These are phyloP conservation scores for Cenchrus americanus DNA, from an alignment of 176 grass and related monocot genomes.

Conservation along the genomic window DNA sequence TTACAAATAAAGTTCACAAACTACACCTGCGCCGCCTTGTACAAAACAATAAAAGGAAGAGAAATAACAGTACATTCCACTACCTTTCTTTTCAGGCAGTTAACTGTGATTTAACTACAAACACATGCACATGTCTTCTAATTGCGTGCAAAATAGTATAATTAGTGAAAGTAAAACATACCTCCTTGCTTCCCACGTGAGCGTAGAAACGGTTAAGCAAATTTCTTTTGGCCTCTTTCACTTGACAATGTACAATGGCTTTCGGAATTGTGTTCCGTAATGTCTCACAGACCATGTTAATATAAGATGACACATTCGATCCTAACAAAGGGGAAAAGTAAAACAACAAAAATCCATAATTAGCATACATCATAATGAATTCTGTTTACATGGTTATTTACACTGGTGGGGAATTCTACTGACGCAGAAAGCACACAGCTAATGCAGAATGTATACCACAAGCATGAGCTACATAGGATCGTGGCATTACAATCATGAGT, in stretches of 20 bases:
- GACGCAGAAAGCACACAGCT: not conserved
- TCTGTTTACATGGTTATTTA: not conserved
- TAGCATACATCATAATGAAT: conserved; percentile 1
- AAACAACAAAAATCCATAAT: conserved; percentile 15
- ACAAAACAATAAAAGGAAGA: not conserved
- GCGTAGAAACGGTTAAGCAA: conserved; percentile 96
- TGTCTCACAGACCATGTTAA: conserved; percentile 92
- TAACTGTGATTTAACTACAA: not conserved
- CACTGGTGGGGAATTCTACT: not conserved
- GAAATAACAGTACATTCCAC: not conserved
- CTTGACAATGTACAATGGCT: conserved; percentile 92
- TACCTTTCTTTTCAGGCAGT: not conserved
- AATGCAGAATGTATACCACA: conserved; percentile 3
- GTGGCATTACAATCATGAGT: not conserved
- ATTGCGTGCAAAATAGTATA: not conserved
- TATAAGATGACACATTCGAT: conserved; percentile 94
- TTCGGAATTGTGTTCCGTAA: conserved; percentile 94
- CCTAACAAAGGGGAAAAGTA: conserved; percentile 46
- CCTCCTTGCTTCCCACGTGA: conserved; percentile 95
- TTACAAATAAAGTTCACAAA: not conserved
- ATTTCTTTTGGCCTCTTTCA: conserved; percentile 86
- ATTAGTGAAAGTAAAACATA: conserved; percentile 40
- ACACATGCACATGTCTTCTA: not conserved
- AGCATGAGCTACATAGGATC: not conserved
- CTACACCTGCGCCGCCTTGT: not conserved